Percentiles rank a stretch among this genome's conserved stretches.
Conservation (phyloP, 495 filamentous ascomycete species). For the Xylaria flabelliformis region DNA sequence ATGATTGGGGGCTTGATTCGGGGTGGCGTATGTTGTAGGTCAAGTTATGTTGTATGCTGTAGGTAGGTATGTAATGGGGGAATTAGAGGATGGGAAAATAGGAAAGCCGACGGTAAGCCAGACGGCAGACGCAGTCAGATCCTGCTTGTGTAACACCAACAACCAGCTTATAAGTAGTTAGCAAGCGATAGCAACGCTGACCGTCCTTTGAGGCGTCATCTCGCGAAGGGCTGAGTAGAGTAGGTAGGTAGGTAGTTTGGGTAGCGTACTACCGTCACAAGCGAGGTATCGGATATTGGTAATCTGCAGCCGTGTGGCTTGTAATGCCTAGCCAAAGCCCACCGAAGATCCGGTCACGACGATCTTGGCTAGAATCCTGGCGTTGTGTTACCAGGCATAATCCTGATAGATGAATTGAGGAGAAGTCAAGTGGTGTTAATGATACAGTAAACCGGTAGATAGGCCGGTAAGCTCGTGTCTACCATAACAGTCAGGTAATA, state of each 20-base stretch:
- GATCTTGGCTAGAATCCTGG: constrained; percentile 2
- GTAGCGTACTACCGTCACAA: background rate
- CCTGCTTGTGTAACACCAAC: constrained; percentile 1
- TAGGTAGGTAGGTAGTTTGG: no score
- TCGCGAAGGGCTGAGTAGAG: background rate
- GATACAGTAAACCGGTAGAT: background rate
- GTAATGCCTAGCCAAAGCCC: background rate
- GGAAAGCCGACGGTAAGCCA: constrained; percentile 8
- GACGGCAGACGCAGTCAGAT: constrained; percentile 13
- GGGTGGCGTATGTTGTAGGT: background rate
- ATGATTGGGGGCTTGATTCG: constrained; percentile 5
- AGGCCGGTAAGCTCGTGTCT: background rate
- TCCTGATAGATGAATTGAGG: background rate
- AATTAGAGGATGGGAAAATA: background rate
- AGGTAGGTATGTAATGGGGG: background rate
- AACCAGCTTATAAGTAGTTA: constrained; percentile 4
- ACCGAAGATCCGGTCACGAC: constrained; percentile 16
- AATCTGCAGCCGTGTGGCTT: background rate
- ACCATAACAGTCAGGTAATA: background rate
- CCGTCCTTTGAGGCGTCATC: background rate
- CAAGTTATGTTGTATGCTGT: no score
- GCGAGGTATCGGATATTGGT: constrained; percentile 7
- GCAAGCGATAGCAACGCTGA: constrained; percentile 18
- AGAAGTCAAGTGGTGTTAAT: background rate
- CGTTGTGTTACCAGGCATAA: background rate